Evolutionary conservation across 2,329 filamentous ascomycete genomes (phyloP).

Genomic region (Fusarium miscanthi): DNA sequence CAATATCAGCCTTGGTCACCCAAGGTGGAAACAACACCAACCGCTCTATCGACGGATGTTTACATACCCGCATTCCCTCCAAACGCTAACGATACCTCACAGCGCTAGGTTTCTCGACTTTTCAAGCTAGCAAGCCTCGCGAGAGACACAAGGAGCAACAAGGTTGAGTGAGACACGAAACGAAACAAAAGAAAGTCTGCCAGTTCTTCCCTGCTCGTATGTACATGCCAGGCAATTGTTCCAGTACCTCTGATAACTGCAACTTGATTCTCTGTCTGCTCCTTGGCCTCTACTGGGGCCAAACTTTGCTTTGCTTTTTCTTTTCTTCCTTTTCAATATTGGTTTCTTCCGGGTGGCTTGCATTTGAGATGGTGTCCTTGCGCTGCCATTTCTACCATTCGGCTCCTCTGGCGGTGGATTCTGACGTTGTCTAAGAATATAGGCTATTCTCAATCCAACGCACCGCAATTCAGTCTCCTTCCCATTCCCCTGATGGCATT

Average conservation of each 20-base stretch:
- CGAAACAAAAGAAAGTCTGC: constrained; percentile 24
- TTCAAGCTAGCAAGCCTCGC: constrained; percentile 34
- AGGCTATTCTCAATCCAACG: constrained; percentile 29
- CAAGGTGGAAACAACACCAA: constrained; percentile 8
- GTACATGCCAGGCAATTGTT: background rate
- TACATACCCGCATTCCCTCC: constrained; percentile 29
- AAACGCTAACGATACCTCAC: constrained; percentile 11
- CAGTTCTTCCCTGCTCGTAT: background rate
- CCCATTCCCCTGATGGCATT: constrained; percentile 23
- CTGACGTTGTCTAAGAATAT: constrained; percentile 4
- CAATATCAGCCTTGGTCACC: constrained; percentile 10
- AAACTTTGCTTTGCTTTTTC: background rate
- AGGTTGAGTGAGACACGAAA: constrained; percentile 31
- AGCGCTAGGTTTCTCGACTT: background rate
- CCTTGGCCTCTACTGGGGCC: background rate
- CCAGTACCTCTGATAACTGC: background rate
- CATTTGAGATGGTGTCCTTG: constrained; percentile 10
- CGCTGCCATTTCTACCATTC: background rate
- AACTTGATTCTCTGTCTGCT: background rate
- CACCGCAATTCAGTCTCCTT: constrained; percentile 18
- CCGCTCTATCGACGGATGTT: constrained; percentile 17
- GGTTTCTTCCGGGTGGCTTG: constrained; percentile 4
- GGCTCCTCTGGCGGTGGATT: constrained; percentile 1
- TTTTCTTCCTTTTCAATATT: background rate
- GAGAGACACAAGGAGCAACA: constrained; percentile 16